Percentiles rank a stretch among this genome's conserved stretches.
phyloP scores from a whole-genome alignment of 169 alveolate genomes.

The Plasmodium inui region DNA sequence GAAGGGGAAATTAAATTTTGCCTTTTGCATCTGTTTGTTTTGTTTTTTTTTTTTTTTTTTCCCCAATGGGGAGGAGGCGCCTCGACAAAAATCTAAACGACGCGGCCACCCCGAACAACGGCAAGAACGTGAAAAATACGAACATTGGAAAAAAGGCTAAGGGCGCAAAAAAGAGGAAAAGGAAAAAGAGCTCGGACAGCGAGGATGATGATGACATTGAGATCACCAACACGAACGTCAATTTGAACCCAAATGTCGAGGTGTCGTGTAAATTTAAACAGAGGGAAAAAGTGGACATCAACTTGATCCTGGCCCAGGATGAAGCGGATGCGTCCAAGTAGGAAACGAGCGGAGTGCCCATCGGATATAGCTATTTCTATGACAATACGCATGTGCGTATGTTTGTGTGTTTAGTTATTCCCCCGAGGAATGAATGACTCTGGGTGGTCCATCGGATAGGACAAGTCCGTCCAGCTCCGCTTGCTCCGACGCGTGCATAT shows the following conservation, averaged over 20 bases:
- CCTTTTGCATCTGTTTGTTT: no score
- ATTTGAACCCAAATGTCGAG: slow-evolving; percentile 50
- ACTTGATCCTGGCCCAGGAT: slow-evolving; percentile 83
- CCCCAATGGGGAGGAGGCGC: slow-evolving; percentile 69
- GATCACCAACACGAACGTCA: slow-evolving; percentile 30
- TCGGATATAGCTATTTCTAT: neutral
- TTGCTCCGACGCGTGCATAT: neutral
- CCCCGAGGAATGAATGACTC: neutral
- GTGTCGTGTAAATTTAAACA: slow-evolving; percentile 66
- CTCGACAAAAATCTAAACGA: slow-evolving; percentile 19
- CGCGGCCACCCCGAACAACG: neutral
- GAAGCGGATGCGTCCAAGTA: slow-evolving; percentile 84
- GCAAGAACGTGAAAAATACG: neutral
- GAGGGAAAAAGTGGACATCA: slow-evolving; percentile 82
- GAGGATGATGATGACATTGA: slow-evolving; percentile 73
- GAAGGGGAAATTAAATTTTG: neutral
- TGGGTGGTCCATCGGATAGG: neutral
- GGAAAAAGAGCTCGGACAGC: slow-evolving; percentile 63
- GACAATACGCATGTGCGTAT: slow-evolving; percentile 22
- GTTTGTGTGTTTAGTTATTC: neutral
- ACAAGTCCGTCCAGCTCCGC: neutral
- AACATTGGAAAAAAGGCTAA: slow-evolving; percentile 8
- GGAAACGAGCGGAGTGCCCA: neutral
- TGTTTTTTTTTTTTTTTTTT: neutral
- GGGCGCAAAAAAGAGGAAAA: slow-evolving; percentile 52